Conservation (phyloP, 306 rosid genomes). For the Cercis canadensis region DNA sequence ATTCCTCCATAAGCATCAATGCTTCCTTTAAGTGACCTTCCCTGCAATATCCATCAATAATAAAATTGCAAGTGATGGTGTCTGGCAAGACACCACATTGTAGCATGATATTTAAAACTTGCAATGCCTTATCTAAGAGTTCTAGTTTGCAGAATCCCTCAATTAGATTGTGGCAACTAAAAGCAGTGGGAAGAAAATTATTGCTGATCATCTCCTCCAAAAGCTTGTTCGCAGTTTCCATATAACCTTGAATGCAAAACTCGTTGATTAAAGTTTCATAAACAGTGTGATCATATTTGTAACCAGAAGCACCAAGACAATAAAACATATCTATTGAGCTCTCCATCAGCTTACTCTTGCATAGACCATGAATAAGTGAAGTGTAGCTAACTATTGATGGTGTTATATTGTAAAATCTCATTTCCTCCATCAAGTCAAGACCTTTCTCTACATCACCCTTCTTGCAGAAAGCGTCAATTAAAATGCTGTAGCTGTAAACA, state of each 20-base stretch:
- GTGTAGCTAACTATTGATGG: slow-evolving; percentile 64
- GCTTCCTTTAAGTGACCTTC: slow-evolving; percentile 52
- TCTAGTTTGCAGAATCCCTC: slow-evolving; percentile 53
- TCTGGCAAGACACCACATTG: slow-evolving; percentile 48
- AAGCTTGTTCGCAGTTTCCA: slow-evolving; percentile 50
- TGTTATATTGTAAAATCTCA: slow-evolving; percentile 44
- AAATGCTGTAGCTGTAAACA: slow-evolving; percentile 68
- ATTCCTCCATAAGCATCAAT: slow-evolving; percentile 49
- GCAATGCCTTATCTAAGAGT: slow-evolving; percentile 44
- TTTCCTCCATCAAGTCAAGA: slow-evolving; percentile 51
- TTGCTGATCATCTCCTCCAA: slow-evolving; percentile 56
- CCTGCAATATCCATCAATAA: slow-evolving; percentile 56
- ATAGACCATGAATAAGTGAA: slow-evolving; percentile 57
- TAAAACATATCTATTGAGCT: slow-evolving; percentile 37
- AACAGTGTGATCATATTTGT: slow-evolving; percentile 46
- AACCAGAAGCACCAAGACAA: slow-evolving; percentile 43
- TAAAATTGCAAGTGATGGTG: slow-evolving; percentile 56
- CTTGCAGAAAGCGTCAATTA: slow-evolving; percentile 58
- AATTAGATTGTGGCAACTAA: slow-evolving; percentile 43
- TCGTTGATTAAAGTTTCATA: slow-evolving; percentile 61
- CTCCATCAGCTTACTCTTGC: slow-evolving; percentile 51
- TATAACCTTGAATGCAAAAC: slow-evolving; percentile 53
- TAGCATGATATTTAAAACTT: slow-evolving; percentile 50
- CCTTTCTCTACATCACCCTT: slow-evolving; percentile 48
- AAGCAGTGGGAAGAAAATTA: slow-evolving; percentile 47